These are phyloP conservation scores for Catharanthus roseus DNA, from an alignment of 257 asterid species.

Conservation along the genomic window DNA sequence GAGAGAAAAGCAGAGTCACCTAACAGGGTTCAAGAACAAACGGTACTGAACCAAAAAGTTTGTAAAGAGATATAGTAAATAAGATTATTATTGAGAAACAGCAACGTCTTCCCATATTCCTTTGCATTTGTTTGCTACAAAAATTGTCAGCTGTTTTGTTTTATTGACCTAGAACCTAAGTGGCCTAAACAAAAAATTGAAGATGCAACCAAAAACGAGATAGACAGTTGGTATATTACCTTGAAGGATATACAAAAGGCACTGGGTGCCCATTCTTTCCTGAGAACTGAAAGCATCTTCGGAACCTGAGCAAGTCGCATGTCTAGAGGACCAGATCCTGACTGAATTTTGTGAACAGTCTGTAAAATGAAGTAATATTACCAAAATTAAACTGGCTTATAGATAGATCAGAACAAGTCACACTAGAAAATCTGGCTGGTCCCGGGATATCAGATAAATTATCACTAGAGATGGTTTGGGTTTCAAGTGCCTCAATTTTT, in stretches of 20 bases:
- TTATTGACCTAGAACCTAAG: conserved; percentile 1
- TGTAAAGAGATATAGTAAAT: not conserved
- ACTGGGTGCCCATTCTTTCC: conserved; percentile 86
- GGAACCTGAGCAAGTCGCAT: conserved; percentile 90
- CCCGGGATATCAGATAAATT: not conserved
- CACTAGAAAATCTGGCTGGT: not conserved
- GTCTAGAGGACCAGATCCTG: conserved; percentile 85
- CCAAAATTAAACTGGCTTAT: not conserved
- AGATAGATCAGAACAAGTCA: not conserved
- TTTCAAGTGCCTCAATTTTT: not conserved
- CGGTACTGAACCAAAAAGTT: not conserved
- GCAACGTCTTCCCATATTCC: not conserved
- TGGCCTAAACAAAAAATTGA: not conserved
- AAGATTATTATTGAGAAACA: not conserved
- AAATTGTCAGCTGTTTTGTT: not conserved
- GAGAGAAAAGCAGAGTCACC: not conserved
- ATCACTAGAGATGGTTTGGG: not conserved
- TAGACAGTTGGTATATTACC: conserved; percentile 30
- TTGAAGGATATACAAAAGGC: conserved; percentile 95
- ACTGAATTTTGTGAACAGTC: conserved; percentile 83
- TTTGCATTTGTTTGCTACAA: not conserved
- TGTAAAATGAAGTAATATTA: conserved; percentile 21
- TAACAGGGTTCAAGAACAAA: not conserved
- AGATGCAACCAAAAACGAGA: not conserved
- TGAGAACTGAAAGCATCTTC: conserved; percentile 80